These are phyloP conservation scores for Shiraia bambusicola DNA, from an alignment of 2,329 filamentous ascomycete genomes.

Conservation along the genomic window DNA sequence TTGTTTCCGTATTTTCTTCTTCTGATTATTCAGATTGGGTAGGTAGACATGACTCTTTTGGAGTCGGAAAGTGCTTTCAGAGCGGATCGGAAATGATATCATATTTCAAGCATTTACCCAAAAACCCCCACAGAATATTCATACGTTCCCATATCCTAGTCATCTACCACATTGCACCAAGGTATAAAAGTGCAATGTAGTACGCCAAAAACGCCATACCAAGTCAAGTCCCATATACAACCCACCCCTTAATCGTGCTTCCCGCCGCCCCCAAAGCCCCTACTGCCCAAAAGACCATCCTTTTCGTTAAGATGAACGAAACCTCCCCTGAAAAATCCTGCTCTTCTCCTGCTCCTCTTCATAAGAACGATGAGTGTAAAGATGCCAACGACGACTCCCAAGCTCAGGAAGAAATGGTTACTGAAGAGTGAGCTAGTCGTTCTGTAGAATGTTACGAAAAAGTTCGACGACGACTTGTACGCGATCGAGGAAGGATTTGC, in stretches of 20 bases:
- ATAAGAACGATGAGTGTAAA: conserved; percentile 51
- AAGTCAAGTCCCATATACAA: not conserved
- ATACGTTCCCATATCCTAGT: conserved; percentile 1
- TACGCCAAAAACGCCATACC: conserved; percentile 10
- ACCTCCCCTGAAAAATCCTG: conserved; percentile 55
- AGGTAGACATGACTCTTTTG: no score
- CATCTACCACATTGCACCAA: not conserved
- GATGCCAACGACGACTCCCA: conserved; percentile 61
- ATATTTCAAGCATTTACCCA: not conserved
- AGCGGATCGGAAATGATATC: not conserved
- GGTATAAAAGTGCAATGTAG: conserved; percentile 12
- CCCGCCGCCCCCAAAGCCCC: conserved; percentile 52
- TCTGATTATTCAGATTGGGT: no score
- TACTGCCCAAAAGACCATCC: conserved; percentile 61
- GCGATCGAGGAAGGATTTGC: conserved; percentile 69
- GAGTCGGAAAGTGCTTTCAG: no score
- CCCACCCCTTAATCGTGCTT: conserved; percentile 31
- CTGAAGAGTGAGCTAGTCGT: conserved; percentile 44
- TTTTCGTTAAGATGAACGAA: conserved; percentile 69
- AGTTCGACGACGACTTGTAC: conserved; percentile 74
- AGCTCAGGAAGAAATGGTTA: conserved; percentile 49
- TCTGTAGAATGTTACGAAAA: conserved; percentile 68
- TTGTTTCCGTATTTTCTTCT: no score
- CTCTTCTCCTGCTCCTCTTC: conserved; percentile 36
- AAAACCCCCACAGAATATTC: not conserved